Conservation (phyloP, 192 early-diverging fungal genomes). For the Backusella westeae region DNA sequence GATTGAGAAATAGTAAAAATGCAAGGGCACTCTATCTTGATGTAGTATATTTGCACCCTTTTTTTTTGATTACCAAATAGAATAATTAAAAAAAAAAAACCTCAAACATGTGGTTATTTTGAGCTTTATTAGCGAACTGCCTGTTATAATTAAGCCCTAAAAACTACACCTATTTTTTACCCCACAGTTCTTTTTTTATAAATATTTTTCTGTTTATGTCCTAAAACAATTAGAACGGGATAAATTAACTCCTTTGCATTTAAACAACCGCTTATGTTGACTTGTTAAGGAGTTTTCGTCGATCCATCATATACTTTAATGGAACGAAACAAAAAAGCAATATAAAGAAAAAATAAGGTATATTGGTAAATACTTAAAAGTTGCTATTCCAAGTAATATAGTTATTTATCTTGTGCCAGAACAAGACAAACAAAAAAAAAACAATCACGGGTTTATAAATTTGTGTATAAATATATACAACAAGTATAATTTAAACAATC, state of each 20-base stretch:
- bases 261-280: background rate
- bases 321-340: background rate
- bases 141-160: background rate
- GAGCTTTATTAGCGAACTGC: background rate
- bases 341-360: background rate
- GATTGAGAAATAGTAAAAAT: background rate
- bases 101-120: background rate
- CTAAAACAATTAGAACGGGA: background rate
- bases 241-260: conserved; percentile 4
- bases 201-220: no score
- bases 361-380: background rate
- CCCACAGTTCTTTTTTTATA: no score
- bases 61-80: background rate
- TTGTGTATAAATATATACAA: conserved; percentile 1
- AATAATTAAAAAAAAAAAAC: background rate
- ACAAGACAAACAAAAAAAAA: background rate
- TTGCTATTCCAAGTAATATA: conserved; percentile 2
- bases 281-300: background rate
- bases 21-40: background rate
- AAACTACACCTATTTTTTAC: background rate
- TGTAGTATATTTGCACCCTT: background rate
- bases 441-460: background rate
- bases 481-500: background rate
- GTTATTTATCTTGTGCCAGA: background rate
- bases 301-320: background rate